Evolutionary conservation across 352 stramenopile genomes (phyloP).

Genomic region (Nothophytophthora sp.): DNA sequence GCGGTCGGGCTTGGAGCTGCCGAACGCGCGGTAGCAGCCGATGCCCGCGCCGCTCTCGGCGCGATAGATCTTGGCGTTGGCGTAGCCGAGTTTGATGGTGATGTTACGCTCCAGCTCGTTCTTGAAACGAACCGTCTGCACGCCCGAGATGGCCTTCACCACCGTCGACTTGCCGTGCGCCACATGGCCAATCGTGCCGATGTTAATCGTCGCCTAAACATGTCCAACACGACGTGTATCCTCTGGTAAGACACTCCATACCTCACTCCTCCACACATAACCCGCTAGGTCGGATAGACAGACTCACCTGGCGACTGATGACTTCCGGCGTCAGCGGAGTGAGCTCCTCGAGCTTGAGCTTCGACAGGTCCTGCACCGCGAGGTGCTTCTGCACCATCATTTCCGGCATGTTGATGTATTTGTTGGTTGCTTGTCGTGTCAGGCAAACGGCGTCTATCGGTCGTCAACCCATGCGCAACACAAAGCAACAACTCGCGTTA

Average conservation of each 20-base stretch:
- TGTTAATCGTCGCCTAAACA: slow-evolving; percentile 99
- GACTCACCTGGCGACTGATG: slow-evolving; percentile 84
- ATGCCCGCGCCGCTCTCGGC: slow-evolving; percentile 82
- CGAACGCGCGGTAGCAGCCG: slow-evolving; percentile 89
- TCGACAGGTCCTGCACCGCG: slow-evolving; percentile 94
- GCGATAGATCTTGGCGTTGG: slow-evolving; percentile 99
- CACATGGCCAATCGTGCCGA: slow-evolving; percentile 99
- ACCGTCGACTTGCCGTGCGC: slow-evolving; percentile 99
- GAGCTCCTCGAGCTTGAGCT: slow-evolving; percentile 95
- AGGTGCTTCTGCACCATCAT: slow-evolving; percentile 73
- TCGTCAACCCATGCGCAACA: neutral
- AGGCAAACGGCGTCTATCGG: neutral
- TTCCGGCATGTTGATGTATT: slow-evolving; percentile 48
- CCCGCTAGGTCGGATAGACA: neutral
- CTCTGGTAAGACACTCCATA: slow-evolving; percentile 18
- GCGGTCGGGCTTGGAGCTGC: slow-evolving; percentile 86
- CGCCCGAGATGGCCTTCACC: slow-evolving; percentile 99
- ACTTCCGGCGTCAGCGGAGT: slow-evolving; percentile 98
- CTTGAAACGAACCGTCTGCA: slow-evolving; percentile 98
- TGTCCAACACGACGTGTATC: too few species aligned
- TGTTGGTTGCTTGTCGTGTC: neutral
- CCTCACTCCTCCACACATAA: slow-evolving; percentile 42
- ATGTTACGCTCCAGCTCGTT: slow-evolving; percentile 99
- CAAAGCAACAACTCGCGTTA: neutral
- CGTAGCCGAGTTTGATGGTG: slow-evolving; percentile 99